A percentile compares a stretch with the other conserved stretches of the same genome.
phyloP scores from a whole-genome alignment of 2,329 filamentous ascomycete genomes.

The Lecanicillium sp. region DNA sequence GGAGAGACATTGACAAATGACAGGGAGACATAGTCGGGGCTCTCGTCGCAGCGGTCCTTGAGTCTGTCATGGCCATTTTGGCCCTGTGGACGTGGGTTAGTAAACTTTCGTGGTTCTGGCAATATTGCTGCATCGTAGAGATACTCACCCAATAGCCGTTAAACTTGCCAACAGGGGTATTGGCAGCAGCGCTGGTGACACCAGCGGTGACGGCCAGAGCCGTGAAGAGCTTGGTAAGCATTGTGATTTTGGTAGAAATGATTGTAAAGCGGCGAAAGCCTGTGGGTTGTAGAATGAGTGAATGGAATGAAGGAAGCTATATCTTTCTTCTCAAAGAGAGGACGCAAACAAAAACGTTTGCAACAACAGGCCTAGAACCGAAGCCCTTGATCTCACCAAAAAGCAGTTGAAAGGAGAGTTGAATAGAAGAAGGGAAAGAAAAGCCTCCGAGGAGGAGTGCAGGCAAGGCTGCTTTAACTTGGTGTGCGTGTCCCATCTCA shows the following conservation, averaged over 20 bases:
- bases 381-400: slow-evolving; percentile 17
- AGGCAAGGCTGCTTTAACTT: slow-evolving; percentile 3
- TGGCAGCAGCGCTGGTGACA: slow-evolving; percentile 13
- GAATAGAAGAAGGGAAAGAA: slow-evolving; percentile 12
- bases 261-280: slow-evolving; percentile 11
- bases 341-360: slow-evolving; percentile 29
- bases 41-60: slow-evolving; percentile 25
- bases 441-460: slow-evolving; percentile 5
- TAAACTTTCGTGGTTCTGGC: neutral
- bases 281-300: slow-evolving; percentile 13
- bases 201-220: slow-evolving; percentile 16
- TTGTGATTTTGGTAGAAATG: slow-evolving; percentile 8
- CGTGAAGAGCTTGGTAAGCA: slow-evolving; percentile 12
- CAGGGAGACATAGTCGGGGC: slow-evolving; percentile 28
- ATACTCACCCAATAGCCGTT: slow-evolving; percentile 31
- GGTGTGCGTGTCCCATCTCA: neutral
- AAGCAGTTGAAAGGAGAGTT: slow-evolving; percentile 15
- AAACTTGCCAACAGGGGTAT: slow-evolving; percentile 20
- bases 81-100: slow-evolving; percentile 18
- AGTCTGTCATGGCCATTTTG: slow-evolving; percentile 25
- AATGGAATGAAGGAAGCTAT: slow-evolving; percentile 23
- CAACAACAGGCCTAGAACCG: slow-evolving; percentile 21
- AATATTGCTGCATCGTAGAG: neutral
- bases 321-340: slow-evolving; percentile 25
- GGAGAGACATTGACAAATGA: slow-evolving; percentile 30